These are phyloP conservation scores for Articulospora tetracladia DNA, from an alignment of 495 filamentous ascomycete genomes.

Conservation along the genomic window DNA sequence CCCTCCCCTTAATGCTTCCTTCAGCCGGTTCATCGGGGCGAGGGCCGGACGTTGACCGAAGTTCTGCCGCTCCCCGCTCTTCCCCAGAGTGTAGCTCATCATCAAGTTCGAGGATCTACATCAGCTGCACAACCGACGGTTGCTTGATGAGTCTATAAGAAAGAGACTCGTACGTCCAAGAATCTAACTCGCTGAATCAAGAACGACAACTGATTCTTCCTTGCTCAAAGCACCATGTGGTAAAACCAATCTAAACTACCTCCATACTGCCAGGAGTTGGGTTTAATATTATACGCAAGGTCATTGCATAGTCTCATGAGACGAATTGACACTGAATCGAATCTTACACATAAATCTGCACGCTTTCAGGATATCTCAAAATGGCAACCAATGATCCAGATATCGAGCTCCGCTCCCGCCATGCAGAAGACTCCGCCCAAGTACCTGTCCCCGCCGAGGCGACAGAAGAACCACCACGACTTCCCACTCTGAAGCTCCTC, in stretches of 20 bases:
- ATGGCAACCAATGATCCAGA: background rate
- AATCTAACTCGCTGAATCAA: too few relatives aligned
- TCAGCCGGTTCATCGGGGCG: background rate
- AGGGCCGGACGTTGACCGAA: background rate
- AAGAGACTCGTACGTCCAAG: too few relatives aligned
- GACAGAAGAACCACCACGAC: background rate
- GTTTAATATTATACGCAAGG: too few relatives aligned
- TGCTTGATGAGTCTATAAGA: background rate
- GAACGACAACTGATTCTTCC: too few relatives aligned
- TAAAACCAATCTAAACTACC: too few relatives aligned
- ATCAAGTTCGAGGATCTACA: background rate
- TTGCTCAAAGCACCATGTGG: too few relatives aligned
- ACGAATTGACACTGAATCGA: too few relatives aligned
- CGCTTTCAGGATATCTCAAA: too few relatives aligned
- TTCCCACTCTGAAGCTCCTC: constrained; percentile 35
- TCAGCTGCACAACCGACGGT: background rate
- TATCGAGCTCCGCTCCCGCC: background rate
- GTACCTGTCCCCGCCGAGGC: background rate
- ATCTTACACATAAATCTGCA: too few relatives aligned
- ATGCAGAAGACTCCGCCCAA: background rate
- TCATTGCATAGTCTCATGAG: too few relatives aligned
- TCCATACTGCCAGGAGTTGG: too few relatives aligned
- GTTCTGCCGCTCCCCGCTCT: background rate
- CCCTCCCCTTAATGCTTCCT: too few relatives aligned
- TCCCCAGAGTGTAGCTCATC: background rate